A percentile compares a stretch with the other conserved stretches of the same genome.
Conservation (phyloP, 116 monocot species). For the Papilionanthe hybrid region DNA sequence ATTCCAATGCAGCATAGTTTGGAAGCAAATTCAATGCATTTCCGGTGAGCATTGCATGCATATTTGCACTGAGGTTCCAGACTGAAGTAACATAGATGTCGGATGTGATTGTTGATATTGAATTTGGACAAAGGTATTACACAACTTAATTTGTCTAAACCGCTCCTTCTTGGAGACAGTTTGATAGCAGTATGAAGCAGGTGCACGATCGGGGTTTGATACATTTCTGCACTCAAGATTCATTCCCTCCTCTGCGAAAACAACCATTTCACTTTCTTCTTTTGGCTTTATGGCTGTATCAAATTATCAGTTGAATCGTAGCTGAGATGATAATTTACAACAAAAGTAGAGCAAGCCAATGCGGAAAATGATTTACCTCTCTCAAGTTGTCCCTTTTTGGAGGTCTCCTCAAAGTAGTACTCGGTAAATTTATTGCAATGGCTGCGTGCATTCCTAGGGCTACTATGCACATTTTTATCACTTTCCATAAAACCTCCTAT, state of each 20-base stretch:
- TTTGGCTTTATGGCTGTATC: conserved; percentile 1
- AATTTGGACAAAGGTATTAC: background rate
- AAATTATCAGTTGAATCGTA: background rate
- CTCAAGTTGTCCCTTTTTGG: background rate
- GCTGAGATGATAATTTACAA: background rate
- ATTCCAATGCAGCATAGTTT: too few species aligned
- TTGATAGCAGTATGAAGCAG: conserved; percentile 3
- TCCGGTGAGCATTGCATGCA: too few species aligned
- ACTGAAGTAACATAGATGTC: too few species aligned
- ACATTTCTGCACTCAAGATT: conserved; percentile 5
- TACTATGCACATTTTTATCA: background rate
- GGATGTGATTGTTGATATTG: too few species aligned
- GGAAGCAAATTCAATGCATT: too few species aligned
- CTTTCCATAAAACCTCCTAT: background rate
- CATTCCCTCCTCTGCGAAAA: background rate
- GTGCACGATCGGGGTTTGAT: conserved; percentile 1
- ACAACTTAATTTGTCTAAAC: background rate
- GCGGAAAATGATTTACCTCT: background rate
- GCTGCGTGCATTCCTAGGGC: background rate
- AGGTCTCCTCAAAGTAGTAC: background rate
- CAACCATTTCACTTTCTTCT: background rate
- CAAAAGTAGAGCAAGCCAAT: background rate
- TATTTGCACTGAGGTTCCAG: too few species aligned
- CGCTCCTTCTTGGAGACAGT: background rate
- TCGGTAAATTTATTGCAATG: background rate